These are phyloP conservation scores for cucumber (Cucumis sativus) DNA, from an alignment of 306 rosid species.

Conservation along the genomic window Cucumber_9930_V3 NC_026660.2:12063001-12063500, in stretches of 20 bases:
- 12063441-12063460: neutral
- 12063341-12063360: neutral
- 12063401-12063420: neutral
- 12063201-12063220: conserved; percentile 30
- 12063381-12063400: neutral
- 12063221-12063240: conserved; percentile 12
- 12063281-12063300: conserved; percentile 13
- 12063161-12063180: neutral
- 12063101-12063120: neutral
- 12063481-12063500: conserved; percentile 9
- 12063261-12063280: conserved; percentile 8
- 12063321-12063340: conserved; percentile 21
- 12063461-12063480: conserved; percentile 18
- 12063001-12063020: neutral
- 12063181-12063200: neutral
- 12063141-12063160: too few relatives aligned
- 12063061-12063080: neutral
- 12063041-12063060: neutral
- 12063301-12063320: conserved; percentile 11
- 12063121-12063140: neutral
- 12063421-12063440: conserved; percentile 21
- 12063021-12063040: neutral
- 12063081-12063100: neutral
- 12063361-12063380: neutral
- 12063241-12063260: neutral